Evolutionary conservation across 345 rosid genomes (phyloP).

Genomic region (Hibiscus mutabilis): DNA sequence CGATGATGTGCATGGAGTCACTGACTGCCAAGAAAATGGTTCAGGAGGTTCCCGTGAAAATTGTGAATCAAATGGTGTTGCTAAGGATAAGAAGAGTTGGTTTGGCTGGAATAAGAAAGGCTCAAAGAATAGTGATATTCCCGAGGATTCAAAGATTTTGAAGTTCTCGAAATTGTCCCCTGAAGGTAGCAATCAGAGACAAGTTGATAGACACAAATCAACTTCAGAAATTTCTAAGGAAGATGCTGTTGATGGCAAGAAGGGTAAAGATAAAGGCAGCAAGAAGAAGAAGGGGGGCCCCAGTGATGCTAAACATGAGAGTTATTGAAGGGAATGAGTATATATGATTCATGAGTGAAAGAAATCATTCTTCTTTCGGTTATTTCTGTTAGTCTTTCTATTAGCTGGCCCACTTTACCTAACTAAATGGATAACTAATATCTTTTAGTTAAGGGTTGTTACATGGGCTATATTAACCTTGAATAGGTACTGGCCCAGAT

Average conservation of each 20-base stretch:
- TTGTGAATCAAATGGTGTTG: constrained; percentile 46
- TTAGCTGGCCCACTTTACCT: no score
- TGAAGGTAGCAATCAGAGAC: constrained; percentile 57
- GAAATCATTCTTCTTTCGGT: no score
- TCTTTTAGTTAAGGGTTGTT: no score
- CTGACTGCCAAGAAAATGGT: constrained; percentile 55
- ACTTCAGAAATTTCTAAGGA: constrained; percentile 51
- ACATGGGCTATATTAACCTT: no score
- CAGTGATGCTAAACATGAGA: constrained; percentile 62
- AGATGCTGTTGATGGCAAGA: constrained; percentile 53
- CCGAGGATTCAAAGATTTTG: constrained; percentile 57
- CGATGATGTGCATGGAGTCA: constrained; percentile 60
- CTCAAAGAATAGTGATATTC: constrained; percentile 47
- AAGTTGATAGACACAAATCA: constrained; percentile 49
- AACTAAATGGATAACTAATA: no score
- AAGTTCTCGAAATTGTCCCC: constrained; percentile 63
- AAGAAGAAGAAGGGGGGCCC: constrained; percentile 61
- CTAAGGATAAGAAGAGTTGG: constrained; percentile 92
- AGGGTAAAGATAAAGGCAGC: constrained; percentile 67
- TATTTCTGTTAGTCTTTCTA: no score
- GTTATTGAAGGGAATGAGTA: no score
- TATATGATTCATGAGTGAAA: no score
- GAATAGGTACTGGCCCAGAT: no score
- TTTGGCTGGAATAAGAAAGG: constrained; percentile 89
- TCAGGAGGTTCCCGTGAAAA: constrained; percentile 44